These are phyloP conservation scores for Fonsecaea monophora DNA, from an alignment of 2,329 filamentous ascomycete genomes.

Conservation along the genomic window DNA sequence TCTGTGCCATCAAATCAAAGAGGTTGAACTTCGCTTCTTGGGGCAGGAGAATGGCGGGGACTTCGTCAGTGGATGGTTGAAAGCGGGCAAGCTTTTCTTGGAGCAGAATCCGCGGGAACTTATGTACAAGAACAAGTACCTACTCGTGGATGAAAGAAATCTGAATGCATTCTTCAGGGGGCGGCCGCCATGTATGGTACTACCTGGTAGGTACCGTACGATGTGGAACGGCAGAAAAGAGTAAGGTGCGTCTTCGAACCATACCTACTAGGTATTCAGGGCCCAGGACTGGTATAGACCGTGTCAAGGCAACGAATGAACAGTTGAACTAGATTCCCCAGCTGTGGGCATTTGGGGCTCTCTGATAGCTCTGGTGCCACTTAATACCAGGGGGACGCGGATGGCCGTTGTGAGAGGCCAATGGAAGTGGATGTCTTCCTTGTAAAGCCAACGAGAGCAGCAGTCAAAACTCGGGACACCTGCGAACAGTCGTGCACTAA, in stretches of 20 bases:
- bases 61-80: background rate
- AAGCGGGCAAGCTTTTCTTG: background rate
- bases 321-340: slow-evolving; percentile 2
- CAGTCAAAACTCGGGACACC: slow-evolving; percentile 13
- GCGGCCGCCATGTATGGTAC: background rate
- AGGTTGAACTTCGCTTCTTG: background rate
- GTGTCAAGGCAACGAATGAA: background rate
- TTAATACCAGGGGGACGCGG: slow-evolving; percentile 9
- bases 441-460: slow-evolving; percentile 11
- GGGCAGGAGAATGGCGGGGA: background rate
- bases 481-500: slow-evolving; percentile 12
- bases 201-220: background rate
- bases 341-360: background rate
- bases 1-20: background rate
- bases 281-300: background rate
- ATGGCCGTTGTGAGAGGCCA: slow-evolving; percentile 15
- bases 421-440: background rate
- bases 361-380: background rate
- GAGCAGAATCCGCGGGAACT: background rate
- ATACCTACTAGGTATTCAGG: background rate
- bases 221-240: background rate
- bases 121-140: background rate
- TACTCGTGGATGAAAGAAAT: background rate
- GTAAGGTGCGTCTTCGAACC: background rate
- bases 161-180: background rate